Conservation (phyloP, 2,329 filamentous ascomycete species). For the Colletotrichum spinosum region DNA sequence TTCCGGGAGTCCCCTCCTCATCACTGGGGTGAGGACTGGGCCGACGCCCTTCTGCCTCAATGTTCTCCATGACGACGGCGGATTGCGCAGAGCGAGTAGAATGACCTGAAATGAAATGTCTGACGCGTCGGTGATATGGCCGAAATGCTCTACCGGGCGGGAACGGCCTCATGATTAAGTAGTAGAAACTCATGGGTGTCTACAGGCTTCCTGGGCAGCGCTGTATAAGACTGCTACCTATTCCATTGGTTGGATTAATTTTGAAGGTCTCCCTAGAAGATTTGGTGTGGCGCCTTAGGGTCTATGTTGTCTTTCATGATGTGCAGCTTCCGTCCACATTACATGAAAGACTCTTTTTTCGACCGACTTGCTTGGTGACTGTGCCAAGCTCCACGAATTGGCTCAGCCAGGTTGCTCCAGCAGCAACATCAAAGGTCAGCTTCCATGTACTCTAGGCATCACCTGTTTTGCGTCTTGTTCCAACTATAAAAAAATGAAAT, state of each 20-base stretch:
- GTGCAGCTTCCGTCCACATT: constrained; percentile 3
- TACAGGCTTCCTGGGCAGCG: not conserved
- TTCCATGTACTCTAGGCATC: not conserved
- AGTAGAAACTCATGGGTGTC: not conserved
- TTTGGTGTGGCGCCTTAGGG: not conserved
- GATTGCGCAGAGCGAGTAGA: not conserved
- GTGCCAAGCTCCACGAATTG: not conserved
- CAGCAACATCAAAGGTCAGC: not conserved
- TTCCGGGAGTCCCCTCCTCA: not conserved
- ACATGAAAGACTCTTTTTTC: constrained; percentile 1
- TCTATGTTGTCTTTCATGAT: constrained; percentile 1
- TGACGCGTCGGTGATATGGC: not conserved
- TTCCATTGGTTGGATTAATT: not conserved
- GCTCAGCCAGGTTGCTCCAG: not conserved
- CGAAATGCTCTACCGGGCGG: not conserved
- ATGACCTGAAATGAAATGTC: not conserved
- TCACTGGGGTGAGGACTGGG: not conserved
- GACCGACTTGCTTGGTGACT: not conserved
- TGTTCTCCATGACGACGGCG: not conserved
- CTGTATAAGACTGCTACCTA: not conserved
- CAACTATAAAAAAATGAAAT: not conserved
- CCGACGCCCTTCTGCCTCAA: constrained; percentile 1
- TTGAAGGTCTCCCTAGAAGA: not conserved
- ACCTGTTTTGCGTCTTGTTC: not conserved
- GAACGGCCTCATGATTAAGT: not conserved